Conservation (phyloP, 768 basidiomycete genomes). For the Coprinopsis strossmayeri region DNA sequence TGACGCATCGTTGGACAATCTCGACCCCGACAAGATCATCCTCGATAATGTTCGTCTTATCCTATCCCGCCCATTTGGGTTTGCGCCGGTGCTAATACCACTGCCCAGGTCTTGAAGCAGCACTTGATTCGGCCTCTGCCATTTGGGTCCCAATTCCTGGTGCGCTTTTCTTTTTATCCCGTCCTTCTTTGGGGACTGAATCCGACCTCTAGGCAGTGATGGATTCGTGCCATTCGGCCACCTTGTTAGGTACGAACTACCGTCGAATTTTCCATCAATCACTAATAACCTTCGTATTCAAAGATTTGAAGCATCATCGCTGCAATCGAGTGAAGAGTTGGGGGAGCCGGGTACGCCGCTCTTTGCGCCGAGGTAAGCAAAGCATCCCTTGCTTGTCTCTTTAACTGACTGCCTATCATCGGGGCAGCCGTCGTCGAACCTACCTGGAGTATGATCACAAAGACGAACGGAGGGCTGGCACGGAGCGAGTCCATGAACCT, state of each 20-base stretch:
- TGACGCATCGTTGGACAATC: not conserved
- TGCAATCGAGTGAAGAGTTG: not conserved
- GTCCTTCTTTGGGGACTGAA: not conserved
- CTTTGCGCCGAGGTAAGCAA: not conserved
- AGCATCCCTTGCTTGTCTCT: too few species aligned
- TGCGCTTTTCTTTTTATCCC: not conserved
- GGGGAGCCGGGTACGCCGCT: not conserved
- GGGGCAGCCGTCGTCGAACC: not conserved
- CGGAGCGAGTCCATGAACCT: not conserved
- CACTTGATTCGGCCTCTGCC: not conserved
- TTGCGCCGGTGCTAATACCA: not conserved
- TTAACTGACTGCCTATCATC: not conserved
- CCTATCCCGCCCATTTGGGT: not conserved
- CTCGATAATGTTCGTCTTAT: not conserved
- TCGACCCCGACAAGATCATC: not conserved
- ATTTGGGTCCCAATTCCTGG: not conserved
- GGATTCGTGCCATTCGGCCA: not conserved
- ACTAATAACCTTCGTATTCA: not conserved
- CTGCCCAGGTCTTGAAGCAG: not conserved
- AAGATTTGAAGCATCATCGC: conserved; percentile 2
- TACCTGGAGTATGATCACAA: not conserved
- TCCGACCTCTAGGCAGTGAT: not conserved
- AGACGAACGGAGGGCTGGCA: not conserved
- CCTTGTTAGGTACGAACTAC: not conserved
- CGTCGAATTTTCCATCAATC: not conserved